phyloP scores from a whole-genome alignment of 345 rosid species.

The Syzygium aromaticum region DNA sequence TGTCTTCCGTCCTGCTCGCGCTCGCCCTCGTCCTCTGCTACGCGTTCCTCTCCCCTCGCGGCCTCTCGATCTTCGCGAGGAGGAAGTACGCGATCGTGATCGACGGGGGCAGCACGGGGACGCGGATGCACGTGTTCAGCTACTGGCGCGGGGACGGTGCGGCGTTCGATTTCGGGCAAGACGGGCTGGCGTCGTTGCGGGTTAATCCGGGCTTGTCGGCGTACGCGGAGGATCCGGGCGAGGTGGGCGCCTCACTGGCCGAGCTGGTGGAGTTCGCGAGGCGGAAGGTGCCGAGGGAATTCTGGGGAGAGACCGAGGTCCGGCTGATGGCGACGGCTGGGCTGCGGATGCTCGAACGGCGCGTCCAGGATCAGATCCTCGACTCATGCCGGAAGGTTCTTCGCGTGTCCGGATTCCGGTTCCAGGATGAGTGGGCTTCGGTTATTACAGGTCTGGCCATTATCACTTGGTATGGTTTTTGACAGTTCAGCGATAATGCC shows the following conservation, averaged over 20 bases:
- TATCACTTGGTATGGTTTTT: background rate
- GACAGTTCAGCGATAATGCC: too few relatives aligned
- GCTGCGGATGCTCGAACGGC: constrained; percentile 54
- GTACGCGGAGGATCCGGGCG: constrained; percentile 43
- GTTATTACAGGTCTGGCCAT: constrained; percentile 59
- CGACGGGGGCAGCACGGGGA: constrained; percentile 91
- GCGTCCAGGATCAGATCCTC: constrained; percentile 48
- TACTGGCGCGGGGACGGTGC: constrained; percentile 22
- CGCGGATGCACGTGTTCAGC: constrained; percentile 58
- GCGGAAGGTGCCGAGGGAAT: constrained; percentile 36
- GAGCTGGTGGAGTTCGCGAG: constrained; percentile 64
- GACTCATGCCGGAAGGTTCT: constrained; percentile 42
- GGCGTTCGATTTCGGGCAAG: constrained; percentile 39
- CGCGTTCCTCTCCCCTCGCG: constrained; percentile 6
- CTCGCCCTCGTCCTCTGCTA: constrained; percentile 19
- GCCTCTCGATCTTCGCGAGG: background rate
- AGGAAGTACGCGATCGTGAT: constrained; percentile 37
- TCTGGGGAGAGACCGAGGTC: constrained; percentile 65
- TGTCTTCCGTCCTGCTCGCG: constrained; percentile 12
- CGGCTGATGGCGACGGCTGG: constrained; percentile 97
- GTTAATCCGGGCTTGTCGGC: constrained; percentile 82
- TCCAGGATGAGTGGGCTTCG: constrained; percentile 63
- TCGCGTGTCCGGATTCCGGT: constrained; percentile 56
- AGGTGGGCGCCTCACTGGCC: constrained; percentile 42
- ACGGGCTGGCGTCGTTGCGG: constrained; percentile 38